These are phyloP conservation scores for Urostyla sp. DNA, from an alignment of 73 alveolate genomes.

Conservation along the genomic window DNA sequence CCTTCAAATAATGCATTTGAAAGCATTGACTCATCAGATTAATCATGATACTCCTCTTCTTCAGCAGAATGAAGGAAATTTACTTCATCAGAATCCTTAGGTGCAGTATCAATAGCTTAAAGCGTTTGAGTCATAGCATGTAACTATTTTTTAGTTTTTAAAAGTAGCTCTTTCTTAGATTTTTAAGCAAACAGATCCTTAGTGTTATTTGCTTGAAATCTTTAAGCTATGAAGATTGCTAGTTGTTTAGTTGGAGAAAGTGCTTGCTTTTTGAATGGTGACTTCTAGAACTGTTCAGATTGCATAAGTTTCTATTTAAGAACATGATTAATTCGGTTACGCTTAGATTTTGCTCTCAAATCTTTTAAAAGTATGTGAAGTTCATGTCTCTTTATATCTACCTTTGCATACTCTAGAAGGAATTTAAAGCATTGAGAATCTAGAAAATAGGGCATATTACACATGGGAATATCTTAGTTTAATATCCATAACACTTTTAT, in stretches of 20 bases:
- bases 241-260: conserved; percentile 31
- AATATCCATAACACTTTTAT: conserved; percentile 46
- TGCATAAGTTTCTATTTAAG: not conserved
- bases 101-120: too few relatives aligned
- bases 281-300: not conserved
- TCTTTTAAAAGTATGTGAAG: conserved; percentile 17
- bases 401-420: conserved; percentile 40
- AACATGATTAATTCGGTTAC: conserved; percentile 10
- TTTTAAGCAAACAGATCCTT: conserved; percentile 12
- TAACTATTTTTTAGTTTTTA: too few relatives aligned
- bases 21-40: too few relatives aligned
- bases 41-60: too few relatives aligned
- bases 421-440: conserved; percentile 51
- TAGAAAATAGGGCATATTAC: conserved; percentile 41
- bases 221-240: conserved; percentile 9
- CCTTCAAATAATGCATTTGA: too few relatives aligned
- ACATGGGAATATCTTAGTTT: conserved; percentile 11
- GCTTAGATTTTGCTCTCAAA: conserved; percentile 1
- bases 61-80: too few relatives aligned
- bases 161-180: conserved; percentile 12
- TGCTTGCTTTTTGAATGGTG: conserved; percentile 1
- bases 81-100: too few relatives aligned
- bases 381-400: conserved; percentile 39
- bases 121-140: too few relatives aligned
- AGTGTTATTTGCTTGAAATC: too few relatives aligned